Evolutionary conservation across 2,329 filamentous ascomycete genomes (phyloP).

Genomic region (Rosellinia necatrix): DNA sequence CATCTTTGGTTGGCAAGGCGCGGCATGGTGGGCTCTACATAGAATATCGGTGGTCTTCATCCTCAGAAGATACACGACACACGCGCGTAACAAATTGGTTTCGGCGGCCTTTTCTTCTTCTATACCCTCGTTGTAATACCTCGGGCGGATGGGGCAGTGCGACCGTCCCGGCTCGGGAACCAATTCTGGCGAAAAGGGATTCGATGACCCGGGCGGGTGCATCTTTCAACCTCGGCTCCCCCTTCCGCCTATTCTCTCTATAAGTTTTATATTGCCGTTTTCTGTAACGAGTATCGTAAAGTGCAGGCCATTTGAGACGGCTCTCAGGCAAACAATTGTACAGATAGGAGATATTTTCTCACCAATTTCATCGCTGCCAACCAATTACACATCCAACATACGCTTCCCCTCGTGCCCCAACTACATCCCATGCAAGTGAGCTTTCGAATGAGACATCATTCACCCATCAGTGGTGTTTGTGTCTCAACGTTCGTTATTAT

Average conservation of each 20-base stretch:
- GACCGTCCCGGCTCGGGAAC: constrained; percentile 41
- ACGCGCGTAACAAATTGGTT: constrained; percentile 28
- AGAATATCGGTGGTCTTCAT: constrained; percentile 36
- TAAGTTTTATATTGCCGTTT: constrained; percentile 36
- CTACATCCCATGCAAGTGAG: too few relatives aligned
- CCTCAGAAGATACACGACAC: constrained; percentile 34
- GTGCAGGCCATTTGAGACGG: constrained; percentile 40
- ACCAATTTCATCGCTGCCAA: constrained; percentile 35
- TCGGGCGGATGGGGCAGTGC: constrained; percentile 45
- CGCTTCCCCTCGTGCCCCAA: background rate
- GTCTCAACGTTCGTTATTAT: too few relatives aligned
- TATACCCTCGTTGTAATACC: constrained; percentile 59
- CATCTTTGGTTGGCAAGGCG: constrained; percentile 35
- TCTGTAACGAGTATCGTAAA: constrained; percentile 34
- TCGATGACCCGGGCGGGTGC: constrained; percentile 9
- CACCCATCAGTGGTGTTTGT: background rate
- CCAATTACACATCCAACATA: constrained; percentile 6
- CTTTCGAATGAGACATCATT: too few relatives aligned
- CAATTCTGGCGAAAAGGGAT: constrained; percentile 22
- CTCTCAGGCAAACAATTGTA: constrained; percentile 35
- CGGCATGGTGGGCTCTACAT: constrained; percentile 34
- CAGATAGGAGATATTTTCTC: constrained; percentile 36
- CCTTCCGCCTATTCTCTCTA: constrained; percentile 47
- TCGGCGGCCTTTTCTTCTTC: constrained; percentile 47
- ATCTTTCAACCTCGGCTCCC: constrained; percentile 26